phyloP scores from a whole-genome alignment of 768 basidiomycete species.

The Polyporus arcularius region DNA sequence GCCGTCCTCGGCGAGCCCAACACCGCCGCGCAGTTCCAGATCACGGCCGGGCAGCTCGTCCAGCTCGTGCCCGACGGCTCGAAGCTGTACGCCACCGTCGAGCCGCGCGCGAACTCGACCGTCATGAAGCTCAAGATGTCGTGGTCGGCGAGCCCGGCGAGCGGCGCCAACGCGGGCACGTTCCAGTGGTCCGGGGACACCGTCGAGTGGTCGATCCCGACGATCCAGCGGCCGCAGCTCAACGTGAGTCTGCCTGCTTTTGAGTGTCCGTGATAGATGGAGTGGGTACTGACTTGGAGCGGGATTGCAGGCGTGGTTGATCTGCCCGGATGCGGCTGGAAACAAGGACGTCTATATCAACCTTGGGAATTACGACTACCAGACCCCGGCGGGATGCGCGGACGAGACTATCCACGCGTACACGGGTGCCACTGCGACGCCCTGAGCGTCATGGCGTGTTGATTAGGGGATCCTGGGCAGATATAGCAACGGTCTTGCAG shows the following conservation, averaged over 20 bases:
- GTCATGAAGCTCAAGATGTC: slow-evolving; percentile 50
- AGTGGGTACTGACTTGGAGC: not conserved
- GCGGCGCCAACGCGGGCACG: slow-evolving; percentile 42
- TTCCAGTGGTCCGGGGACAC: slow-evolving; percentile 62
- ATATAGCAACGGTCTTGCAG: not conserved
- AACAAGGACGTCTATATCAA: slow-evolving; percentile 51
- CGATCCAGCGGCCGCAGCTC: slow-evolving; percentile 50
- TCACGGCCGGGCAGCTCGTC: slow-evolving; percentile 55
- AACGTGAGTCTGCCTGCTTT: slow-evolving; percentile 40
- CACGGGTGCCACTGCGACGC: slow-evolving; percentile 52
- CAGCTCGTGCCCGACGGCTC: slow-evolving; percentile 44
- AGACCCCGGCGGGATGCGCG: slow-evolving; percentile 59
- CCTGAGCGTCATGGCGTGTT: slow-evolving; percentile 9
- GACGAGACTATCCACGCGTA: slow-evolving; percentile 64
- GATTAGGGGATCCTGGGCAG: not conserved
- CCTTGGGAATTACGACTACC: slow-evolving; percentile 53
- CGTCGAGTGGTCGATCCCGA: slow-evolving; percentile 55
- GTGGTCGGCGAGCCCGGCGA: slow-evolving; percentile 50
- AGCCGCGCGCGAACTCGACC: slow-evolving; percentile 44
- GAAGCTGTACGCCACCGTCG: slow-evolving; percentile 52
- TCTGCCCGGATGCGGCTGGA: slow-evolving; percentile 50
- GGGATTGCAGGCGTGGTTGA: slow-evolving; percentile 49
- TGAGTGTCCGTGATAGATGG: not conserved
- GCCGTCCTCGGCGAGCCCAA: slow-evolving; percentile 55
- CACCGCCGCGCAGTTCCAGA: slow-evolving; percentile 58